Base-by-base conservation (phyloP, 2,329 filamentous ascomycete genomes). In the Paraphaeosphaeria sporulosa region DNA sequence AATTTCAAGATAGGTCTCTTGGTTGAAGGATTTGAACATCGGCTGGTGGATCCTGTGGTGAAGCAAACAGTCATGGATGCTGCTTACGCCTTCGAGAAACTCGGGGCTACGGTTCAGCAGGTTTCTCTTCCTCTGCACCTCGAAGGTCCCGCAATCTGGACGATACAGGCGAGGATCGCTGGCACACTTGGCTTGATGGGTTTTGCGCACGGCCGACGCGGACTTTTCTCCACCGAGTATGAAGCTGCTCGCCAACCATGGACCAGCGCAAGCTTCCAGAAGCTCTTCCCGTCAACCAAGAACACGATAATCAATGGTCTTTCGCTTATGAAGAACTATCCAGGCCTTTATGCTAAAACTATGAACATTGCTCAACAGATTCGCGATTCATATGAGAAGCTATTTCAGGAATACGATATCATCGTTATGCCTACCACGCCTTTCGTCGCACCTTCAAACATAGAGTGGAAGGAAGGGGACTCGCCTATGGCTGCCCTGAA, bases 161-260 rank as follows among this genome's bases (percentile, higher is more conserved):
- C 68, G 75, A 80, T 17, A 58, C 78, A 42, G 77, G 82, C 10
- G 69, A 81, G 50, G 64, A 81, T 59, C 76, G 81, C 78, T 10
- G 73, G 83, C 47, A 82, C 81, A 7, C 42, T 70, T 0, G 80
- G 83, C 15, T 79, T 84, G 51, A 57, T 70, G 40, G 68, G 67
- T 1, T 64, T 64, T 21, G 64, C 67, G 27, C 67, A 69, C 48
- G 67, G 67, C 21, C 62, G 66, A 34, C 57, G 67, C 59, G 66
- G 66, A 10, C 53, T 70, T 4, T 69, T 70, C 21, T 68, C 66
- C 30, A 68, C 64, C 32, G 68, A 60, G 27, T 71, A 60, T 34
- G 83, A 86, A 62, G 72, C 77, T n/a, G 79, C 79, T 1, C 76
- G 82, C 7, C 77, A 83, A 0, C 82, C 82, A 0, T 84, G 81